These are phyloP conservation scores for Chenopodium quinoa DNA, from an alignment of 148 eudicot species.

Conservation along the genomic window DNA sequence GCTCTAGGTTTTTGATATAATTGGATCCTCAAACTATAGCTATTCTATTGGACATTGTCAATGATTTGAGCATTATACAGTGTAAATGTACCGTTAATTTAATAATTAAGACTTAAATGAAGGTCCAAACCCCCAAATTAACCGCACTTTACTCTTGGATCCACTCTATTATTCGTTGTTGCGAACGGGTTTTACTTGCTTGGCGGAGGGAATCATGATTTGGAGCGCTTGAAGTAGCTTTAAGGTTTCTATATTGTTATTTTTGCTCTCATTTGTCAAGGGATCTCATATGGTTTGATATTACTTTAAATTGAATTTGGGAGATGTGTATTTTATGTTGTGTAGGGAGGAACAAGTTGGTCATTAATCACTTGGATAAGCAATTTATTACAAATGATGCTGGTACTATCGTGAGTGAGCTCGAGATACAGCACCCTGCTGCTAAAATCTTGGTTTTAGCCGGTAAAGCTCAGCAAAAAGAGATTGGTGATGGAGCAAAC, in stretches of 20 bases:
- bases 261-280: background rate
- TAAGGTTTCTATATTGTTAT: background rate
- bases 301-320: background rate
- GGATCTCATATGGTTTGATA: background rate
- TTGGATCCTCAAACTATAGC: background rate
- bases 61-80: background rate
- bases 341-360: constrained; percentile 93
- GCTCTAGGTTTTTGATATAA: background rate
- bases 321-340: background rate
- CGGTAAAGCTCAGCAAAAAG: constrained; percentile 92
- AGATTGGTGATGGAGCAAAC: constrained; percentile 97
- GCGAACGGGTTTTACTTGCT: background rate
- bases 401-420: constrained; percentile 88
- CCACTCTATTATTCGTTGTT: background rate
- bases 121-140: background rate
- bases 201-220: background rate
- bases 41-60: background rate
- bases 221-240: background rate
- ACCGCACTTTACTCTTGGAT: background rate
- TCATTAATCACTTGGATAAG: constrained; percentile 91
- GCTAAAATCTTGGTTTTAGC: constrained; percentile 94
- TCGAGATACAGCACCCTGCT: constrained; percentile 96
- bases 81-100: background rate
- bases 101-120: background rate
- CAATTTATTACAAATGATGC: constrained; percentile 94